Conservation (phyloP, 1,284 basidiomycete genomes). For the Omphalotus olearius region DNA sequence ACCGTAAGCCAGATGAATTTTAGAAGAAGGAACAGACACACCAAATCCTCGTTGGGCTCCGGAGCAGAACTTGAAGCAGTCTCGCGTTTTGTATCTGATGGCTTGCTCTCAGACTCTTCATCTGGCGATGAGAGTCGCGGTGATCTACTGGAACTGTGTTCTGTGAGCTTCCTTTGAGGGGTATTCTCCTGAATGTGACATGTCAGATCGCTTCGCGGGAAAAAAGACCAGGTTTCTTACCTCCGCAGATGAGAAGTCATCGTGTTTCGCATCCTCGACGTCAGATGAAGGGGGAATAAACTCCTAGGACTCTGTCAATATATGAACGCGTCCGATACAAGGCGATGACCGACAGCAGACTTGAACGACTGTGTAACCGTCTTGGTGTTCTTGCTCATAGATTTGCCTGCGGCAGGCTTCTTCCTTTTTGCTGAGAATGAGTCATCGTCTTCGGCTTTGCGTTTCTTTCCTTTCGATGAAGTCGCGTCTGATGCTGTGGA, state of each 20-base stretch:
- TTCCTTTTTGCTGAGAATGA: no score
- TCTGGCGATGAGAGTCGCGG: neutral
- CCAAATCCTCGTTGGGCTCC: neutral
- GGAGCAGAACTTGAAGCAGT: neutral
- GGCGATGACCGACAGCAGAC: conserved; percentile 21
- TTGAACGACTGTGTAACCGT: conserved; percentile 23
- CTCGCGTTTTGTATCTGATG: neutral
- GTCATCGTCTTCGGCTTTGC: no score
- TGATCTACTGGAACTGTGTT: neutral
- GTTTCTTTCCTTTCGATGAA: no score
- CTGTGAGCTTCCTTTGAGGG: neutral
- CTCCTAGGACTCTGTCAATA: conserved; percentile 21
- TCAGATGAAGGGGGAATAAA: conserved; percentile 30
- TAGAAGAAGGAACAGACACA: no score
- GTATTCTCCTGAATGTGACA: neutral
- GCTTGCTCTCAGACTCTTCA: no score
- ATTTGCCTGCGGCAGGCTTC: no score
- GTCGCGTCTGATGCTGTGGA: no score
- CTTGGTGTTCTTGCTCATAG: conserved; percentile 10
- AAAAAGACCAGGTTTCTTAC: neutral
- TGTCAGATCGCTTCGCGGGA: neutral
- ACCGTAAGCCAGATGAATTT: neutral
- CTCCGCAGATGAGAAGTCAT: neutral
- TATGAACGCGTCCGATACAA: conserved; percentile 9
- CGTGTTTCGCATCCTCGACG: conserved; percentile 25